Base-by-base conservation (phyloP, 768 basidiomycete species). In the Mycena vulgaris region DNA sequence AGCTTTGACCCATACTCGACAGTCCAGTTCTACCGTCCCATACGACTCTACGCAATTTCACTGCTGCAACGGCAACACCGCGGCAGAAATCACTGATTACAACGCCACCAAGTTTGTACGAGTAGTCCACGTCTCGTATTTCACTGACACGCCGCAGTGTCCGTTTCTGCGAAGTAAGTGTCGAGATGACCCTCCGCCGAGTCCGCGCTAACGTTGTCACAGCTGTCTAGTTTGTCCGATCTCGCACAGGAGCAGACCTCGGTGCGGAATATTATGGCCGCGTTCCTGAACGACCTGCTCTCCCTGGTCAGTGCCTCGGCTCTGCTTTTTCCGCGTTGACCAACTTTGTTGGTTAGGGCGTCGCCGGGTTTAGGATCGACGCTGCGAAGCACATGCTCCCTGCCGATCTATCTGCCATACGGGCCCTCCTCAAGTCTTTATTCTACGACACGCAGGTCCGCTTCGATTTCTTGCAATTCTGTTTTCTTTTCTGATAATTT, bases 11-110 rank as follows among this genome's bases (percentile, higher is more conserved):
- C 9, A 6, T 10, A 10, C 48, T 16, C 16, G 2, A 35, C 48
- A n/a, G n/a, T 23, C 21, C 27, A 73, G 74, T 31, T 71, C 74
- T 23, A 71, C 68, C 3, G 74, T 70, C 23, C 68, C 68, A 0
- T 75, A 75, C 48, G 56, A 39, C 23, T 21, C 74, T 13, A 70
- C 74, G 1, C 31, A 69, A 16, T 70, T 70, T 27, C 69, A 70
- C 31, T 66, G 62, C 53, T 70, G 69, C 45, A 28, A 33, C 27
- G 68, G 72, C 33, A 66, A 64, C 33, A 47, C 7, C 6, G 60
- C 71, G n/a, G 70, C 70, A 25, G 28, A 37, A 21, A 65, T 70
- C 23, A 66, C 23, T 17, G 51, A 70, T 37, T 70, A 70, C 52
- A 49, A 39, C 21, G 31, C n/a, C n/a, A n/a, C n/a, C n/a, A n/a